Percentiles rank a stretch among this genome's conserved stretches.
Conservation (phyloP, 768 basidiomycete species). For the Agaricus sinodeliciosus region DNA sequence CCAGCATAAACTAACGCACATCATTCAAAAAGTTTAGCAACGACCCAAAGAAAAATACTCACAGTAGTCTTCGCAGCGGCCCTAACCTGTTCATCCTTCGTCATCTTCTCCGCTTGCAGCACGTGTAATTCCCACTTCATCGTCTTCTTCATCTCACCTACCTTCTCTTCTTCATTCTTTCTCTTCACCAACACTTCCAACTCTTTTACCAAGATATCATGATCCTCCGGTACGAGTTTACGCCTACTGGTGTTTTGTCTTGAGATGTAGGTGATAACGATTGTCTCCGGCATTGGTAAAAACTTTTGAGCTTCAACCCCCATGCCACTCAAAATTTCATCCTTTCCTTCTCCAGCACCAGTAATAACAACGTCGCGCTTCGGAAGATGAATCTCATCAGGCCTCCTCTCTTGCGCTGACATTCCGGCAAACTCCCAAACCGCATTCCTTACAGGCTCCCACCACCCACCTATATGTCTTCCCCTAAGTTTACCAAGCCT, state of each 20-base stretch:
- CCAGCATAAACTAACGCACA: conserved; percentile 49
- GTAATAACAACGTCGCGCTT: conserved; percentile 5
- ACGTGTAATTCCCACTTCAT: conserved; percentile 53
- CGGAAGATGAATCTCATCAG: conserved; percentile 8
- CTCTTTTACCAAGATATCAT: conserved; percentile 44
- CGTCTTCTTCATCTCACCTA: conserved; percentile 11
- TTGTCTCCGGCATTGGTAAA: conserved; percentile 36
- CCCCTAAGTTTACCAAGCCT: conserved; percentile 27
- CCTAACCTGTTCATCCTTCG: conserved; percentile 70
- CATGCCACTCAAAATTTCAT: conserved; percentile 17
- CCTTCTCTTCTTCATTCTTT: conserved; percentile 22
- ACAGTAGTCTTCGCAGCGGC: conserved; percentile 67
- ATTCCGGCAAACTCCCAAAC: conserved; percentile 63
- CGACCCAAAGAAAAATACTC: conserved; percentile 18
- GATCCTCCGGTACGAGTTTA: conserved; percentile 49
- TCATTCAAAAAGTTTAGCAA: background rate
- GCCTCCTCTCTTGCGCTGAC: background rate
- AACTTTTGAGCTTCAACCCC: conserved; percentile 19
- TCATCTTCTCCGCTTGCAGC: conserved; percentile 56
- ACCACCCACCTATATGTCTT: conserved; percentile 55
- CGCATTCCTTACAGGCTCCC: conserved; percentile 64
- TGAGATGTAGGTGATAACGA: conserved; percentile 70
- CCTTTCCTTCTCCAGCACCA: conserved; percentile 8
- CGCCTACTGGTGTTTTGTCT: conserved; percentile 49
- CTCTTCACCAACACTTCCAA: conserved; percentile 43